Percentiles rank a stretch among this genome's conserved stretches.
These are phyloP conservation scores for Biscogniauxia marginata DNA, from an alignment of 2,329 filamentous ascomycete genomes.

Conservation along the genomic window DNA sequence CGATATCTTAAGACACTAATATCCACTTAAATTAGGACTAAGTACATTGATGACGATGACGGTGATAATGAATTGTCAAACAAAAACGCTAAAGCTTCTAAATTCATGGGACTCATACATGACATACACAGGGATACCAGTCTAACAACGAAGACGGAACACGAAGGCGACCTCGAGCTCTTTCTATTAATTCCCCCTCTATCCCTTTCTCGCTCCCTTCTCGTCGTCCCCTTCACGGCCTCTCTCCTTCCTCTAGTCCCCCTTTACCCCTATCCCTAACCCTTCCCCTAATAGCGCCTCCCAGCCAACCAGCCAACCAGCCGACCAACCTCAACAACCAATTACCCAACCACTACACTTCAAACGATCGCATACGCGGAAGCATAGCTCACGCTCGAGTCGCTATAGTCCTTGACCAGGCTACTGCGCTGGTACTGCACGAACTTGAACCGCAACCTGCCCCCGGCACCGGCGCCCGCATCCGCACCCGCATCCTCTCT, in stretches of 20 bases:
- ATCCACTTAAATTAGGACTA: no score
- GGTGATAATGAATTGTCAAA: not conserved
- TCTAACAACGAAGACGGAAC: not conserved
- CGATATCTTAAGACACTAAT: no score
- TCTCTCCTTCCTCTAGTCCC: not conserved
- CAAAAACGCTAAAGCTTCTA: not conserved
- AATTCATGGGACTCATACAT: not conserved
- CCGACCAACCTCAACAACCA: not conserved
- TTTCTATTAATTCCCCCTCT: no score
- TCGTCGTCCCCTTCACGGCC: no score
- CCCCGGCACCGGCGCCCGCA: slow-evolving; percentile 33
- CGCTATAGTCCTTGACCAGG: slow-evolving; percentile 62
- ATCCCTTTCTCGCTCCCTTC: not conserved
- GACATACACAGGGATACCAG: not conserved
- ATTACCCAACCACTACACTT: slow-evolving; percentile 6
- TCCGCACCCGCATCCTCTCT: slow-evolving; percentile 26
- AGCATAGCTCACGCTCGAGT: slow-evolving; percentile 93
- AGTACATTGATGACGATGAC: no score
- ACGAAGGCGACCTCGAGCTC: not conserved
- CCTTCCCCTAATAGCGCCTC: slow-evolving; percentile 1
- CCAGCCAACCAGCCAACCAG: not conserved
- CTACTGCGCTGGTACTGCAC: slow-evolving; percentile 85
- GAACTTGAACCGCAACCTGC: slow-evolving; percentile 66
- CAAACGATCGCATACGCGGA: slow-evolving; percentile 82
- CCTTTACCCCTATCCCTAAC: not conserved